Conservation (phyloP, 2,329 filamentous ascomycete genomes). For the Colletotrichum agaves region DNA sequence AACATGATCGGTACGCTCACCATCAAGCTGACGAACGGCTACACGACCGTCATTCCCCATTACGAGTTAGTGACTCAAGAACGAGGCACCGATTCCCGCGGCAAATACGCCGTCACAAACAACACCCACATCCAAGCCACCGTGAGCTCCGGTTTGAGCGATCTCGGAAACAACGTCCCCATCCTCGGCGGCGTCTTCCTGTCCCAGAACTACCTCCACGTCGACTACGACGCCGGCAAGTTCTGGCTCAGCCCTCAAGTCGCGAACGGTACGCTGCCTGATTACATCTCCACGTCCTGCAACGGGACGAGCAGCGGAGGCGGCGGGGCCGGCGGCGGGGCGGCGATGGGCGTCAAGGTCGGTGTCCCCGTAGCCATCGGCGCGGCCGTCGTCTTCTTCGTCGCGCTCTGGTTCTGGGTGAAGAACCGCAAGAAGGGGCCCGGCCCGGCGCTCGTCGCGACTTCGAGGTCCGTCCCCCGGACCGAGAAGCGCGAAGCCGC, state of each 20-base stretch:
- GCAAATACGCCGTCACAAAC: constrained; percentile 33
- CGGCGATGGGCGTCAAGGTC: constrained; percentile 16
- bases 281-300: constrained; percentile 26
- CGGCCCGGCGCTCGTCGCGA: background rate
- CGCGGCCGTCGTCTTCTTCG: constrained; percentile 4
- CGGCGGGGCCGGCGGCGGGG: background rate
- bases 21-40: constrained; percentile 36
- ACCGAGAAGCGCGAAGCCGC: constrained; percentile 32
- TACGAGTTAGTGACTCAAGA: constrained; percentile 36
- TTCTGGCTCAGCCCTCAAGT: constrained; percentile 39
- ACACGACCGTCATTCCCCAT: constrained; percentile 38
- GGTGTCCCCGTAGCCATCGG: constrained; percentile 25
- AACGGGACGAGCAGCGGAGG: constrained; percentile 3
- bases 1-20: constrained; percentile 35
- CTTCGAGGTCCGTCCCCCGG: constrained; percentile 21
- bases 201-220: constrained; percentile 38
- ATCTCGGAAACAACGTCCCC: constrained; percentile 36
- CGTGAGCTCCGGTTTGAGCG: constrained; percentile 29
- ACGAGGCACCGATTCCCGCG: constrained; percentile 36
- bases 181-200: constrained; percentile 37
- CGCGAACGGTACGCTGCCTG: constrained; percentile 27
- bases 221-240: constrained; percentile 31
- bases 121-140: constrained; percentile 29
- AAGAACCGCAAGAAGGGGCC: constrained; percentile 15
- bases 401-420: constrained; percentile 26